Evolutionary conservation across 2,329 filamentous ascomycete genomes (phyloP).

Genomic region (Emmonsia crescens): DNA sequence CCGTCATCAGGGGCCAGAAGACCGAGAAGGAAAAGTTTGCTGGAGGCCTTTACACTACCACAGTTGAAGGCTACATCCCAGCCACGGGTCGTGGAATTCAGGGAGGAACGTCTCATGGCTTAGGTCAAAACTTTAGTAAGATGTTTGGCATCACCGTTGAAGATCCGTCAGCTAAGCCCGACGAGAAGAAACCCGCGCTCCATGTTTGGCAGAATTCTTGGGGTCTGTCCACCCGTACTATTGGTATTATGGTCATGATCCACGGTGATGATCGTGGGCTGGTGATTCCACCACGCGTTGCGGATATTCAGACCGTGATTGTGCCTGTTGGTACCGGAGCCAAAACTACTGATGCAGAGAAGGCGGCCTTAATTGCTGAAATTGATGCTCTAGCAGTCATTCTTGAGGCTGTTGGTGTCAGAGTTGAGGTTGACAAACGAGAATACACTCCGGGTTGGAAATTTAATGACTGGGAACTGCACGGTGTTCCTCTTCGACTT

Average conservation of each 20-base stretch:
- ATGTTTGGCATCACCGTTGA: slow-evolving; percentile 99
- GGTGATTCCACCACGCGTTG: slow-evolving; percentile 81
- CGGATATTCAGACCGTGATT: slow-evolving; percentile 74
- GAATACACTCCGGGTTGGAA: slow-evolving; percentile 95
- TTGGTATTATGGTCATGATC: slow-evolving; percentile 98
- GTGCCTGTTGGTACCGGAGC: slow-evolving; percentile 89
- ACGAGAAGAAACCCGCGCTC: slow-evolving; percentile 66
- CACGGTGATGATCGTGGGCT: slow-evolving; percentile 94
- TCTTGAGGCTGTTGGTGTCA: slow-evolving; percentile 62
- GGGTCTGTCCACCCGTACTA: slow-evolving; percentile 93
- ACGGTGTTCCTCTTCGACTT: slow-evolving; percentile 84
- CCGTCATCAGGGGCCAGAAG: slow-evolving; percentile 86
- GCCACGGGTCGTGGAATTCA: slow-evolving; percentile 94
- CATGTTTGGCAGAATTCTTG: slow-evolving; percentile 98
- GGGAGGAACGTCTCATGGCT: slow-evolving; percentile 83
- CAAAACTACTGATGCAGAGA: slow-evolving; percentile 71
- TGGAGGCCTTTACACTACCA: slow-evolving; percentile 92
- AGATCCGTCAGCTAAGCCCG: slow-evolving; percentile 62
- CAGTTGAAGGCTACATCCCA: slow-evolving; percentile 92
- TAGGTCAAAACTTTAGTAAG: slow-evolving; percentile 97
- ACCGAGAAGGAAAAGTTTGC: slow-evolving; percentile 98
- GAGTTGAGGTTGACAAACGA: slow-evolving; percentile 70
- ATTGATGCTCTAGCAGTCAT: slow-evolving; percentile 59
- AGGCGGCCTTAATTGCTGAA: slow-evolving; percentile 62
- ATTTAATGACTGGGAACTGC: slow-evolving; percentile 98